Evolutionary conservation across 2,329 filamentous ascomycete genomes (phyloP).

Genomic region (Stagonosporopsis chrysanthemi): DNA sequence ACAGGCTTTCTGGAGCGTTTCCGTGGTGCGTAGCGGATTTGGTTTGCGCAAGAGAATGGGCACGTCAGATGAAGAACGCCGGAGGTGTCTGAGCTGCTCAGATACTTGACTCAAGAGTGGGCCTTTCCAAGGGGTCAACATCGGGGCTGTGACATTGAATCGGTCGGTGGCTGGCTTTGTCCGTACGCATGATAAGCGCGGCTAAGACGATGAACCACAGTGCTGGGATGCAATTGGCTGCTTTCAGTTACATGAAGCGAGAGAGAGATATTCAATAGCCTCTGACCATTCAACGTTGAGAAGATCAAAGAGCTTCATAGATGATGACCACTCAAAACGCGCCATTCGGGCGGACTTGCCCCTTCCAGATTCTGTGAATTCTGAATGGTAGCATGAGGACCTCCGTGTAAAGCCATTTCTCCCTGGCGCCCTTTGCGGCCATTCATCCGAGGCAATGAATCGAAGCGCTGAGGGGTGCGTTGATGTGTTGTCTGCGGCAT

Average conservation of each 20-base stretch:
- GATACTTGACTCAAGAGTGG: constrained; percentile 1
- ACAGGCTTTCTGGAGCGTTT: constrained; percentile 14
- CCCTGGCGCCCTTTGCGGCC: constrained; percentile 2
- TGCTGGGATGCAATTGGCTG: constrained; percentile 7
- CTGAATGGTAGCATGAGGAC: background rate
- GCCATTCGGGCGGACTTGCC: background rate
- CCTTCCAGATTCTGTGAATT: background rate
- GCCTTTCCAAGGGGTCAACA: constrained; percentile 2
- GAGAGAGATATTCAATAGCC: background rate
- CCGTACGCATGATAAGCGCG: constrained; percentile 14
- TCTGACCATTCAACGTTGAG: background rate
- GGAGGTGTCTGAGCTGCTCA: background rate
- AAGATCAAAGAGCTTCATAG: background rate
- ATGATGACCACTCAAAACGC: background rate
- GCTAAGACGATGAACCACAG: constrained; percentile 1
- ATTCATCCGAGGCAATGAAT: background rate
- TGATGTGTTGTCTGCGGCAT: constrained; percentile 12
- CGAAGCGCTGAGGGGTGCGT: constrained; percentile 3
- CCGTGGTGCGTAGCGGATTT: background rate
- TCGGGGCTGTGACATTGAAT: constrained; percentile 2
- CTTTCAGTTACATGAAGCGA: constrained; percentile 9
- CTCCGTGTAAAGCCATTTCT: background rate
- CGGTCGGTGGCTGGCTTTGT: constrained; percentile 13
- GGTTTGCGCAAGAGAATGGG: background rate
- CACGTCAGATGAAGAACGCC: background rate